A percentile compares a stretch with the other conserved stretches of the same genome.
These are phyloP conservation scores for Chenopodium formosanum DNA, from an alignment of 148 eudicot species.

Conservation along the genomic window DNA sequence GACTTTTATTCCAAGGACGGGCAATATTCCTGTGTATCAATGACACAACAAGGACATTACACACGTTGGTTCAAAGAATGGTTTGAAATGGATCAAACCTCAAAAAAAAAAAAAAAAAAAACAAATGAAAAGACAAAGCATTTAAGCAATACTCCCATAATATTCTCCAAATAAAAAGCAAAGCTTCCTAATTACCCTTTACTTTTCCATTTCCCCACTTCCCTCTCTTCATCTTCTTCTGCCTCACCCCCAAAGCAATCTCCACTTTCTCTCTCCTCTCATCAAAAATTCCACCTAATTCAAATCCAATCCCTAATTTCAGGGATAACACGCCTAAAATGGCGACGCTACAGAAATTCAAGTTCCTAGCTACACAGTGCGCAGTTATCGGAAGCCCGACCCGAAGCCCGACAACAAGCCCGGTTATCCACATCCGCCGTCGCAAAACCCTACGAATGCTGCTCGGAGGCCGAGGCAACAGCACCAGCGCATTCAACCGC, in stretches of 20 bases:
- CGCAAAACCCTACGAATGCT: conserved; percentile 91
- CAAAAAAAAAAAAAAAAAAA: background rate
- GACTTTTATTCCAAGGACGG: too few relatives aligned
- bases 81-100: background rate
- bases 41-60: background rate
- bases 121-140: background rate
- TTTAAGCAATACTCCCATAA: background rate
- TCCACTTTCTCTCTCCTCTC: background rate
- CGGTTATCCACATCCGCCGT: conserved; percentile 92
- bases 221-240: background rate
- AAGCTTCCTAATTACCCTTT: background rate
- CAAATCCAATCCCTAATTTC: background rate
- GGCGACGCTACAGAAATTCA: conserved; percentile 90
- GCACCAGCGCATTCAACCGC: conserved; percentile 26
- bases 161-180: conserved; percentile 22
- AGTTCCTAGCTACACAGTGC: conserved; percentile 77
- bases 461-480: conserved; percentile 38
- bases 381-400: conserved; percentile 70
- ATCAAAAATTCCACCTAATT: background rate
- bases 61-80: background rate
- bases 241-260: background rate
- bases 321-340: conserved; percentile 10
- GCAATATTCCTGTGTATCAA: background rate
- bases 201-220: conserved; percentile 32
- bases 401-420: conserved; percentile 75